These are phyloP conservation scores for Colletotrichum lindemuthianum DNA, from an alignment of 2,329 filamentous ascomycete species.

Conservation along the genomic window DNA sequence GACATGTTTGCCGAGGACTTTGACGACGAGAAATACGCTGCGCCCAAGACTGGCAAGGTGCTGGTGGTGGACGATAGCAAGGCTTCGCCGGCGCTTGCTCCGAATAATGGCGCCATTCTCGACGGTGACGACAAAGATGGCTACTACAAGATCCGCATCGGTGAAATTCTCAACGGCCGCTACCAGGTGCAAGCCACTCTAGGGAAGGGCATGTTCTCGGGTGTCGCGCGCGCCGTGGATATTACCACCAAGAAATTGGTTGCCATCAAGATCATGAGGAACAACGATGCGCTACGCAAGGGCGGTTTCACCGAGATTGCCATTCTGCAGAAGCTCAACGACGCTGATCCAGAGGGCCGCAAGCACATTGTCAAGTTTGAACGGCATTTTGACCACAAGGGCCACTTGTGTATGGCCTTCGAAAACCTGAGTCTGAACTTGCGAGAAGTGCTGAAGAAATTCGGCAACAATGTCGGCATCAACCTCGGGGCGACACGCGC, in stretches of 20 bases:
- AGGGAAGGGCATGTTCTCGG: constrained; percentile 95
- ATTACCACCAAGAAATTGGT: constrained; percentile 79
- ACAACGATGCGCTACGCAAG: constrained; percentile 92
- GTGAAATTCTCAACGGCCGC: constrained; percentile 87
- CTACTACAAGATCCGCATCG: constrained; percentile 94
- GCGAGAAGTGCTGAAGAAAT: constrained; percentile 93
- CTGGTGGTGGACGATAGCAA: constrained; percentile 57
- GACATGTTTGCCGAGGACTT: constrained; percentile 93
- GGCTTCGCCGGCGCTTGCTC: constrained; percentile 55
- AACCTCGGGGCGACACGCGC: constrained; percentile 86
- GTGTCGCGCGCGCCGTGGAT: constrained; percentile 90
- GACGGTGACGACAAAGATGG: constrained; percentile 95
- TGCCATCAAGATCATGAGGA: constrained; percentile 97
- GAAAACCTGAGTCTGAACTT: constrained; percentile 95
- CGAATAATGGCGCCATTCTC: constrained; percentile 76
- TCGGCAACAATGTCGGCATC: constrained; percentile 92
- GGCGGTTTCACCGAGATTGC: constrained; percentile 94
- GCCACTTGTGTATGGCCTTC: constrained; percentile 95
- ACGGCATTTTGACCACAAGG: constrained; percentile 90
- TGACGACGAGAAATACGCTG: constrained; percentile 72
- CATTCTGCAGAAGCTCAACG: constrained; percentile 87
- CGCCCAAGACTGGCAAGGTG: constrained; percentile 56
- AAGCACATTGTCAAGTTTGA: constrained; percentile 92
- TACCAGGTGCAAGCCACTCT: constrained; percentile 90
- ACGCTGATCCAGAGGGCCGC: constrained; percentile 86